Percentiles rank a stretch among this genome's conserved stretches.
Evolutionary conservation across 495 filamentous ascomycete species (phyloP).

Genomic region (Neurospora intermedia): DNA sequence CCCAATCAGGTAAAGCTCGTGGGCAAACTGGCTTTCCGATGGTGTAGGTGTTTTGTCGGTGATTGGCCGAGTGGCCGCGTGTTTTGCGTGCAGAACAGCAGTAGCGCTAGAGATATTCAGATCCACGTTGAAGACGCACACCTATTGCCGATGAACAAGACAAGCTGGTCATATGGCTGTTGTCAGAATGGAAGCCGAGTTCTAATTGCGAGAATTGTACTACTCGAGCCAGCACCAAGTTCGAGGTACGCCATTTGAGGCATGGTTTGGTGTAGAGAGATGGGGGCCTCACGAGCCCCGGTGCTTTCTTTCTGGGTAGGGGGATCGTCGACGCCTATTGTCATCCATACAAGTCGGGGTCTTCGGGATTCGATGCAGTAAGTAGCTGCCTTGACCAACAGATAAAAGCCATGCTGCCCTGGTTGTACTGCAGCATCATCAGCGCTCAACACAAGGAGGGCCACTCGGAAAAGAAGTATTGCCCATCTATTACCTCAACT

Average conservation of each 20-base stretch:
- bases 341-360: neutral
- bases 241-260: neutral
- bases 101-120: neutral
- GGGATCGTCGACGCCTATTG: neutral
- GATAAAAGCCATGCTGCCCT: neutral
- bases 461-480: neutral
- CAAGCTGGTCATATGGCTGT: neutral
- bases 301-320: neutral
- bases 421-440: neutral
- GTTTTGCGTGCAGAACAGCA: neutral
- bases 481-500: neutral
- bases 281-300: neutral
- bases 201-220: neutral
- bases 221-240: neutral
- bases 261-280: neutral
- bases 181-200: neutral
- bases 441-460: neutral
- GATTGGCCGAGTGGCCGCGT: neutral
- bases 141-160: neutral
- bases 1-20: neutral
- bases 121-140: neutral
- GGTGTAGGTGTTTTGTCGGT: neutral
- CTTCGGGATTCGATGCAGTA: neutral
- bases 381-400: neutral
- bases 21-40: neutral